A percentile compares a stretch with the other conserved stretches of the same genome.
Evolutionary conservation across 805 yeast genomes (phyloP).

Genomic region (Myxozyma sirexii): DNA sequence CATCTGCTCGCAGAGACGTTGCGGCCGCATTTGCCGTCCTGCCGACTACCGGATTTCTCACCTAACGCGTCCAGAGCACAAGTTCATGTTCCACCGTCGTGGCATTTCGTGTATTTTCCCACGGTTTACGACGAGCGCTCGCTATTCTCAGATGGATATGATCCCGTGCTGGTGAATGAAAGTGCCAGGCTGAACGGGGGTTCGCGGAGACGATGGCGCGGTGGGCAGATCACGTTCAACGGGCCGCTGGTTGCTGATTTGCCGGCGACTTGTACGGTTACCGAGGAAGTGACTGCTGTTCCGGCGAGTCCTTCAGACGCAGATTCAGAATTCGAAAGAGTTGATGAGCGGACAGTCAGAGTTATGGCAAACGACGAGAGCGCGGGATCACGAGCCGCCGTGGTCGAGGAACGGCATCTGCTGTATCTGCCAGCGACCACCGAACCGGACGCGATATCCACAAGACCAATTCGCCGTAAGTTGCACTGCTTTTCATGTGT

Average conservation of each 20-base stretch:
- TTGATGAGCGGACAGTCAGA: slow-evolving; percentile 12
- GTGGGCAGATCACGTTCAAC: slow-evolving; percentile 24
- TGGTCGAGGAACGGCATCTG: slow-evolving; percentile 21
- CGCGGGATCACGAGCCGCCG: background rate
- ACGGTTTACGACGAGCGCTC: slow-evolving; percentile 3
- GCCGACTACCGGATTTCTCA: slow-evolving; percentile 23
- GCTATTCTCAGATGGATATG: slow-evolving; percentile 28
- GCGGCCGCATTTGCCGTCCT: slow-evolving; percentile 25
- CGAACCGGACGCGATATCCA: background rate
- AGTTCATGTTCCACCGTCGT: slow-evolving; percentile 18
- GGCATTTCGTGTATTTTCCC: slow-evolving; percentile 32
- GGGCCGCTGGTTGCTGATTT: slow-evolving; percentile 6
- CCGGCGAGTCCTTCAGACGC: background rate
- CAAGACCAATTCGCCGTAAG: background rate
- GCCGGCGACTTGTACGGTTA: slow-evolving; percentile 7
- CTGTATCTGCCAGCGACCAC: slow-evolving; percentile 4
- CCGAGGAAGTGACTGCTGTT: background rate
- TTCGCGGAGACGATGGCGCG: slow-evolving; percentile 27
- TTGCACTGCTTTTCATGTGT: background rate
- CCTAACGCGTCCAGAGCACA: background rate
- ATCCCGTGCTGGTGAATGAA: slow-evolving; percentile 13
- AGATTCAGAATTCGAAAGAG: background rate
- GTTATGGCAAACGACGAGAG: slow-evolving; percentile 2
- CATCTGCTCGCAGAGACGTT: slow-evolving; percentile 21
- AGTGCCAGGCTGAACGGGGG: background rate